Evolutionary conservation across 2,329 filamentous ascomycete genomes (phyloP), one percentile per base, ranked within the genome.

Genomic region (Cordyceps fumosorosea): DNA sequence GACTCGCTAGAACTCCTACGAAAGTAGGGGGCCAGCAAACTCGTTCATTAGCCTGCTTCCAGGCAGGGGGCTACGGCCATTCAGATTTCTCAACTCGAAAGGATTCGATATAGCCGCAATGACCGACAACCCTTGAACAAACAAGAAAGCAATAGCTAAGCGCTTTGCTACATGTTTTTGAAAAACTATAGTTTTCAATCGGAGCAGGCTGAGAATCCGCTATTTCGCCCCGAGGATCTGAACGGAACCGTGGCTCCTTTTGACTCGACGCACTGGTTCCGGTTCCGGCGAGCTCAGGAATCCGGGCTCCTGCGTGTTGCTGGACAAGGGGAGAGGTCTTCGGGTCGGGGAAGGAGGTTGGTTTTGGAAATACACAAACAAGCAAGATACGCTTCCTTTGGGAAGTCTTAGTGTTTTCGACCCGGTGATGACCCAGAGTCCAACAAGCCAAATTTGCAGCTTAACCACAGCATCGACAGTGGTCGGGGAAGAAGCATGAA

Each of bases 371-470:
- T 48, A 52, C 56, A 63, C 18, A 51, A 60, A 64, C 55, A 56
- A 62, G 18, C 20, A 37, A 62, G 54, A 65, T 64, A 22, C 60
- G 64, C 50, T 56, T 58, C 47, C 18, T 52, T 52, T 22, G n/a
- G 53, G 66, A 63, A 60, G 50, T 47, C 18, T 45, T 18, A 45
- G 56, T 59, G 50, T 45, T 45, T 56, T 60, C 45, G 60, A 70
- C 78, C 78, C 78, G 65, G 72, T 81, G 80, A 82, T 82, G 80
- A 82, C 75, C 68, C 71, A 72, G 58, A 68, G 74, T 77, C 80
- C 80, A 81, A 81, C 80, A 81, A 82, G 80, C 80, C 80, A 82
- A 82, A 82, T 79, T 82, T 81, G 79, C 77, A 82, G 79, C 58
- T 70, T 77, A 81, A 71, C 75, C 76, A 74, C 74, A 67, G 52